Base-by-base conservation (phyloP, 1,284 basidiomycete species). In the Amylostereum chailletii region DNA sequence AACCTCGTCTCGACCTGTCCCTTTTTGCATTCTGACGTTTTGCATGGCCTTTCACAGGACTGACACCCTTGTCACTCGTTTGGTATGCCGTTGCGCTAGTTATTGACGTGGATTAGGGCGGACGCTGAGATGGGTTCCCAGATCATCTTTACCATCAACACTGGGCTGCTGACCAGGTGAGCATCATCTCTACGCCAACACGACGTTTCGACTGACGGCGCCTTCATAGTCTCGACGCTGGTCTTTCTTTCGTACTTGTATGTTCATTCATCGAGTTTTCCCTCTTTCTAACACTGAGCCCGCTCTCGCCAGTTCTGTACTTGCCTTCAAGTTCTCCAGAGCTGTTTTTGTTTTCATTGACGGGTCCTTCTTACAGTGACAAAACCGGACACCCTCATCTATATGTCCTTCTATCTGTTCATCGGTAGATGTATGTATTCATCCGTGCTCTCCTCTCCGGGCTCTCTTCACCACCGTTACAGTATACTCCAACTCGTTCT, bases 401-500 rank as follows among this genome's bases (percentile, higher is more conserved):
- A 79, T 59, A 77, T 77, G 29, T 69, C 72, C 39, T 79, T 79
- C 61, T 79, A 75, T 60, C 79, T 79, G 65, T 70, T 71, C 51
- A 62, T 79, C 36, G 77, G 78, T 52, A 68, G 76, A 55, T 56
- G 76, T 77, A 55, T 53, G 65, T 65, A 32, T 38, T 19, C 19
- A 19, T 19, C 19, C 19, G n/a, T 38, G 19, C 19, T 19, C 19
- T 19, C 19, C 19, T 19, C 19, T 19, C 19, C 19, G 19, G 19
- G 19, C 19, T 19, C 19, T 19, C 19, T 19, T 19, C 19, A 19
- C 19, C 19, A 19, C 19, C 19, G 19, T 19, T 19, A 19, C 48
- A 78, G 75, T 78, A 19, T 77, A 79, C 56, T 72, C 71, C 44
- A 79, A 79, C 59, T 77, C 76, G n/a, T 62, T 79, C 26, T 66